Conservation (phyloP, 306 rosid genomes). For the Rubus idaeus region DNA sequence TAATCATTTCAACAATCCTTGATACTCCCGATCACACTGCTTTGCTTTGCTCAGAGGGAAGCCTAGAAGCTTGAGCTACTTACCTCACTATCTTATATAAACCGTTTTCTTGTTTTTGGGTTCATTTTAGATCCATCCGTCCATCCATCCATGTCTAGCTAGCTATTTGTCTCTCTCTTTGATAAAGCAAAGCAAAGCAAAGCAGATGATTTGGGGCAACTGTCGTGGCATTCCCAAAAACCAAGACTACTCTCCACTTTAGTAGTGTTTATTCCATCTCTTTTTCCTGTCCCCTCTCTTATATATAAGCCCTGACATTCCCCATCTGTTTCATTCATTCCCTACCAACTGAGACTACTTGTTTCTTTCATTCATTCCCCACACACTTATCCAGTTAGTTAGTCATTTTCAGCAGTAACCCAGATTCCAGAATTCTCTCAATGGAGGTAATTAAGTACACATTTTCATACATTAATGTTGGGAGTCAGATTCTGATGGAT, state of each 20-base stretch:
- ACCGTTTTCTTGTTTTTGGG: not conserved
- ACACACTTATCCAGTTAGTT: not conserved
- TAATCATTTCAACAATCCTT: slow-evolving; percentile 54
- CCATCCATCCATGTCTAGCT: not conserved
- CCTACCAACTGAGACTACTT: too few relatives aligned
- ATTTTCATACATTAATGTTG: too few relatives aligned
- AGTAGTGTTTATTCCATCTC: too few relatives aligned
- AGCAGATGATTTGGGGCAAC: not conserved
- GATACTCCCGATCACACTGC: slow-evolving; percentile 17
- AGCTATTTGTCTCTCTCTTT: slow-evolving; percentile 15
- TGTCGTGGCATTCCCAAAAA: slow-evolving; percentile 11
- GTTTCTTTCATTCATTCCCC: slow-evolving; percentile 6
- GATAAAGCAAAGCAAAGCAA: slow-evolving; percentile 22
- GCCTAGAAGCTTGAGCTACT: slow-evolving; percentile 41
- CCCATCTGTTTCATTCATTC: too few relatives aligned
- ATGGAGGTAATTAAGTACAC: slow-evolving; percentile 18
- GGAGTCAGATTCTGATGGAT: too few relatives aligned
- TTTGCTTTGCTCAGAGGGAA: slow-evolving; percentile 46
- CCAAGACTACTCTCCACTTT: not conserved
- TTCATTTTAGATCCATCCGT: not conserved
- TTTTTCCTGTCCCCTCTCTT: too few relatives aligned
- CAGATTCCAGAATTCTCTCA: slow-evolving; percentile 10
- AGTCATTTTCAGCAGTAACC: slow-evolving; percentile 1
- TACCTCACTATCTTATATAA: too few relatives aligned
- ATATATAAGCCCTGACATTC: too few relatives aligned